phyloP scores from a whole-genome alignment of 306 rosid species.

The Lithocarpus polystachyus region DNA sequence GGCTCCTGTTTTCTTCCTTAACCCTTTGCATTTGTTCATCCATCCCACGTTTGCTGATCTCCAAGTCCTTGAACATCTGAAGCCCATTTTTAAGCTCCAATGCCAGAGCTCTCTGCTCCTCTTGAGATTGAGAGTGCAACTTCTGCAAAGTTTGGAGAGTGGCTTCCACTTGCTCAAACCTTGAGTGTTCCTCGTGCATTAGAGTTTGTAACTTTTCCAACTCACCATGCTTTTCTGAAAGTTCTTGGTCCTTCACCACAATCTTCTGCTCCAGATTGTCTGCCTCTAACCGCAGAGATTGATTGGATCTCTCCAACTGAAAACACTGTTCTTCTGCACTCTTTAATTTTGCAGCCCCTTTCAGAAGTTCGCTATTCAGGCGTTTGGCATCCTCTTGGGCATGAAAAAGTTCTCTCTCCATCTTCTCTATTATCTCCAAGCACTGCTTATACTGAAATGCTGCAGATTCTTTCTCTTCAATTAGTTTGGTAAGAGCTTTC shows the following conservation, averaged over 20 bases:
- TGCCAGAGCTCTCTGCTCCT: conserved; percentile 82
- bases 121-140: conserved; percentile 70
- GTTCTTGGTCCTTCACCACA: conserved; percentile 68
- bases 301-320: conserved; percentile 65
- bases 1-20: conserved; percentile 68
- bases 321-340: conserved; percentile 54
- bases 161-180: conserved; percentile 69
- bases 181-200: conserved; percentile 73
- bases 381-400: conserved; percentile 57
- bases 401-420: conserved; percentile 67
- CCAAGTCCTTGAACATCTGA: conserved; percentile 72
- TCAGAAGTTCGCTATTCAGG: conserved; percentile 48
- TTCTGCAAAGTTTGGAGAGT: conserved; percentile 71
- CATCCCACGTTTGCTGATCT: conserved; percentile 57
- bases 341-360: conserved; percentile 53
- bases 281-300: conserved; percentile 65
- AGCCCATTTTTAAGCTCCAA: conserved; percentile 79
- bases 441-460: conserved; percentile 56
- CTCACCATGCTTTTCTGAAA: conserved; percentile 63
- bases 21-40: conserved; percentile 66
- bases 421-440: conserved; percentile 55
- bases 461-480: conserved; percentile 65
- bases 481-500: conserved; percentile 43
- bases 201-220: conserved; percentile 66
- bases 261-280: conserved; percentile 65